Percentiles rank a stretch among this genome's conserved stretches.
These are phyloP conservation scores for Phialemonium atrogriseum DNA, from an alignment of 2,329 filamentous ascomycete genomes.

Conservation along the genomic window DNA sequence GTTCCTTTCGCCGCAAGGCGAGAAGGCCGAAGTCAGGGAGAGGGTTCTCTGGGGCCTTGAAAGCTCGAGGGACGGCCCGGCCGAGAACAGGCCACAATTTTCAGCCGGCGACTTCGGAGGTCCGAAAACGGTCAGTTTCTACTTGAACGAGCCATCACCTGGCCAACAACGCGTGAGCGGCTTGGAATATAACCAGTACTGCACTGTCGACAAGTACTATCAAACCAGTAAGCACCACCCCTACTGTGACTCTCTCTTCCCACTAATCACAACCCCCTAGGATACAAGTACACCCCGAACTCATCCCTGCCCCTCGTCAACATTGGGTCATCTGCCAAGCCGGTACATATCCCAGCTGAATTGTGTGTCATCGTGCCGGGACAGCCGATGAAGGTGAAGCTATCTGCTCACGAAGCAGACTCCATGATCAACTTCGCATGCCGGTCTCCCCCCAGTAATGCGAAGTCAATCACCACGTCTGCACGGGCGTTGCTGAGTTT, in stretches of 20 bases:
- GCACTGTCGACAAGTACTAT: conserved; percentile 36
- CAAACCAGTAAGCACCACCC: conserved; percentile 28
- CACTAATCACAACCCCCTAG: too few species aligned
- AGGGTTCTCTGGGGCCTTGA: conserved; percentile 20
- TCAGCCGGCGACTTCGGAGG: conserved; percentile 4
- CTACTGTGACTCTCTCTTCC: background rate
- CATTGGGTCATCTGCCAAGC: conserved; percentile 46
- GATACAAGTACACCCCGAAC: conserved; percentile 25
- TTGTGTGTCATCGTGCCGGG: conserved; percentile 55
- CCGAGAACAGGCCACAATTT: conserved; percentile 2
- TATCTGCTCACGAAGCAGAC: conserved; percentile 52
- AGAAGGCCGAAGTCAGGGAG: conserved; percentile 20
- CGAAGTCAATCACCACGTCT: conserved; percentile 50
- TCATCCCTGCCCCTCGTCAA: conserved; percentile 54
- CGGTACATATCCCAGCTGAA: conserved; percentile 60
- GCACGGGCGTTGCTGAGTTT: conserved; percentile 52
- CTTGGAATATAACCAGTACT: conserved; percentile 16
- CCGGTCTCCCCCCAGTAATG: conserved; percentile 57
- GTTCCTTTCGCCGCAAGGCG: conserved; percentile 20
- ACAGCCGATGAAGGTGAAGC: conserved; percentile 52
- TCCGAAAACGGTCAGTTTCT: conserved; percentile 23
- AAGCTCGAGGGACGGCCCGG: conserved; percentile 5
- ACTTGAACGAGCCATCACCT: conserved; percentile 14
- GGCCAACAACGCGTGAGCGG: conserved; percentile 8
- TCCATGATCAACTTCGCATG: conserved; percentile 68